phyloP scores from a whole-genome alignment of 768 basidiomycete species.

The Inosperma sp. region DNA sequence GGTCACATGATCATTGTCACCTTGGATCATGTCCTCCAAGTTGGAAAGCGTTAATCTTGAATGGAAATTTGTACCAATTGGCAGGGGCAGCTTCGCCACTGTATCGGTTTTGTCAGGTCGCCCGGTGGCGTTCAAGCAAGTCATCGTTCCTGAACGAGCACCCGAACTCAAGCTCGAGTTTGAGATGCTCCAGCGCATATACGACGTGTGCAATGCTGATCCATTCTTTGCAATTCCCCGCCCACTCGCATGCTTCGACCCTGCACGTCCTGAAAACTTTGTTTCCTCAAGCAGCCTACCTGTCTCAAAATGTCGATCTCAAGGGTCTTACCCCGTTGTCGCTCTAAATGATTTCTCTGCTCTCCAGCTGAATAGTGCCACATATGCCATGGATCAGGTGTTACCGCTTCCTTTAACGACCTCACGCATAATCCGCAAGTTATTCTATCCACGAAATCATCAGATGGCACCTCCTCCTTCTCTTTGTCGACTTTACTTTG shows the following conservation, averaged over 20 bases:
- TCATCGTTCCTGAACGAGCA: neutral
- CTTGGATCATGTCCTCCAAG: too few species aligned
- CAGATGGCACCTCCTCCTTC: slow-evolving; percentile 9
- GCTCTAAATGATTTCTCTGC: neutral
- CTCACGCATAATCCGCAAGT: slow-evolving; percentile 10
- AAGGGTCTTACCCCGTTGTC: neutral
- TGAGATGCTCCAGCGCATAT: neutral
- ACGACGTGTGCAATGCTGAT: neutral
- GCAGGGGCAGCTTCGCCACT: slow-evolving; percentile 4
- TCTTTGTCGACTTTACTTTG: slow-evolving; percentile 28
- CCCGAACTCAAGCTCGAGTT: neutral
- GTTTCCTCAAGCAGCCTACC: neutral
- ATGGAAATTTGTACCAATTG: neutral
- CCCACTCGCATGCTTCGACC: slow-evolving; percentile 1
- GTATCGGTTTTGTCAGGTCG: slow-evolving; percentile 1
- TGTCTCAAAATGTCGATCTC: neutral
- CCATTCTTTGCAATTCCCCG: slow-evolving; percentile 2
- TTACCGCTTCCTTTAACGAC: slow-evolving; percentile 14
- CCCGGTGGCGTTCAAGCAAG: slow-evolving; percentile 4
- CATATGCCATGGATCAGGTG: slow-evolving; percentile 28
- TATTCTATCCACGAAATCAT: slow-evolving; percentile 19
- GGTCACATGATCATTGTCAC: too few species aligned
- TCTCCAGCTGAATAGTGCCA: slow-evolving; percentile 6
- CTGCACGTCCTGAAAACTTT: neutral
- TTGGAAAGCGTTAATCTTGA: too few species aligned